phyloP scores from a whole-genome alignment of 192 early-diverging fungal species.

The Umbelopsis sp. region DNA sequence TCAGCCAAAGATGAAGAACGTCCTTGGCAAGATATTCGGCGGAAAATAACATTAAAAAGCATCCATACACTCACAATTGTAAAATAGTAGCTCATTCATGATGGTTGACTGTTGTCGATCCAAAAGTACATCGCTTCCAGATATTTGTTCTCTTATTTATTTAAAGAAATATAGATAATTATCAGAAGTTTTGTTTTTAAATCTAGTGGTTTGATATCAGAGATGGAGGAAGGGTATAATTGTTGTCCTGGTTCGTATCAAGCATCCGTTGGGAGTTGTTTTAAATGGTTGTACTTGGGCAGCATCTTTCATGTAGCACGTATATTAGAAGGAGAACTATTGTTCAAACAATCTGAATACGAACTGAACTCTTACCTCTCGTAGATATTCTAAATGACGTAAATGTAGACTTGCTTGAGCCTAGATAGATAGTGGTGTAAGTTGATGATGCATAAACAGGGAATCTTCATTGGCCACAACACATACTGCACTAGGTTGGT shows the following conservation, averaged over 20 bases:
- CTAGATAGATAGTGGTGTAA: conserved; percentile 17
- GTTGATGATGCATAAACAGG: not conserved
- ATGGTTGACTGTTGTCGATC: not conserved
- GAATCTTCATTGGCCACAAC: not conserved
- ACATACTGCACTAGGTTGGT: conserved; percentile 37
- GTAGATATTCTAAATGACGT: conserved; percentile 73
- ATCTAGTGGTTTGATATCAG: not conserved
- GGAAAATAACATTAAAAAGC: conserved; percentile 17
- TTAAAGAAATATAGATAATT: not conserved
- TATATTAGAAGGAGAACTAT: not conserved
- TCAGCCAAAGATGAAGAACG: conserved; percentile 46
- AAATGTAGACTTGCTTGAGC: conserved; percentile 57
- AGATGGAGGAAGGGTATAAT: conserved; percentile 5
- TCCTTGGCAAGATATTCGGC: conserved; percentile 60
- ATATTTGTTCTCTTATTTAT: too few relatives aligned
- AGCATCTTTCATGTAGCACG: conserved; percentile 25
- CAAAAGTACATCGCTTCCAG: not conserved
- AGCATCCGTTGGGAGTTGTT: conserved; percentile 21
- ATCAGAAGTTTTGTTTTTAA: not conserved
- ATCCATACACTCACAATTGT: not conserved
- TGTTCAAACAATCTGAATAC: not conserved
- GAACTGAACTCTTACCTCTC: conserved; percentile 42
- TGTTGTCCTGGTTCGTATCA: not conserved
- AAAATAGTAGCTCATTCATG: conserved; percentile 1
- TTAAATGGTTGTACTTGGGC: conserved; percentile 60